Base-by-base conservation (phyloP, 2,329 filamentous ascomycete genomes). In the Claviceps capensis region DNA sequence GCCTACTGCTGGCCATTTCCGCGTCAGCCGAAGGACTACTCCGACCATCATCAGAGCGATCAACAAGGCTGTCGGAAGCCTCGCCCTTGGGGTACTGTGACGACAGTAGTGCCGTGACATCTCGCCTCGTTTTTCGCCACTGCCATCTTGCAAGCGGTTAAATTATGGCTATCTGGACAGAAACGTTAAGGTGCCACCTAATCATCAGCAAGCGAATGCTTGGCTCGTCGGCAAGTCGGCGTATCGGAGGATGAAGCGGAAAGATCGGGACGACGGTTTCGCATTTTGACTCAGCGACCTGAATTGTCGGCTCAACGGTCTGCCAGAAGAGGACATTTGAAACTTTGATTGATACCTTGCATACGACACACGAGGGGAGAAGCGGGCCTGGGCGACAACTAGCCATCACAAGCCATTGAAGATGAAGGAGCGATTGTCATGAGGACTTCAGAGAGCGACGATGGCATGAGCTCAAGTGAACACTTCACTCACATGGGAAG, bases 241-340 rank as follows among this genome's bases (percentile, higher is more conserved):
- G 79, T 85, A 5, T 70, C 78, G 2, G 74, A 82, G 38, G 81
- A 83, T n/a, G 79, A 83, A 22, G 71, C 75, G 0, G 81, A 86
- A 49, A 78, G 73, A 37, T 57, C 90, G 88, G 1, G 86, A 94
- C 41, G 91, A 95, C 58, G 93, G 98, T 62, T 89, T 96, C 68
- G 82, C 83, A 0, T 96, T 98, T 62, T 97, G 91, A 88, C 87
- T 95, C 62, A 94, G 93, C 7, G 94, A 98, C 65, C 74, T 98
- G 43, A 98, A 98, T 65, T 98, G 95, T 63, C 81, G 93, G 36
- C 75, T 98, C 0, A 87, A 94, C 48, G 87, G 85, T 45, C 78
- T 97, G 48, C 86, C 91, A 0, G 90, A 89, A 1, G 86, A 93
- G 38, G 93, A 98, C 64, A 93, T 98, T 47, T 79, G 91, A 36